Evolutionary conservation across 164 flowering plant species (phyloP).

Genomic region (Hamamelis virginiana): DNA sequence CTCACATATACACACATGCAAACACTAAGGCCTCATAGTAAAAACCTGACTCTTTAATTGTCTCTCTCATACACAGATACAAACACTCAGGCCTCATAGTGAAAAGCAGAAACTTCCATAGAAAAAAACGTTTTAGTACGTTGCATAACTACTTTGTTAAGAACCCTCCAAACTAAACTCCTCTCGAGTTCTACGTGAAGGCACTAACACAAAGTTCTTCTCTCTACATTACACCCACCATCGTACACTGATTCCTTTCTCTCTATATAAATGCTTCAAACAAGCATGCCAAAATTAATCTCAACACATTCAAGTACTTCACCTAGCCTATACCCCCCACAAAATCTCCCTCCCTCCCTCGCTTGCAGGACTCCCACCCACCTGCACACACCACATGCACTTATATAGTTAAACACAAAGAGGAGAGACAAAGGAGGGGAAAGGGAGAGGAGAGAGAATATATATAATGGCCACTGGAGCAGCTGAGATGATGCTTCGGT

Average conservation of each 20-base stretch:
- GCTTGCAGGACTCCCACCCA: neutral
- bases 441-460: neutral
- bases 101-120: neutral
- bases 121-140: neutral
- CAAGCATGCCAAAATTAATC: neutral
- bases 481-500: constrained; percentile 4
- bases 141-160: neutral
- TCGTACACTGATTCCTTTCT: neutral
- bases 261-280: neutral
- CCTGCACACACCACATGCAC: no score
- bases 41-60: no score
- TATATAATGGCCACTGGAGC: constrained; percentile 15
- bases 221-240: neutral
- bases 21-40: neutral
- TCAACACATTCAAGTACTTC: no score
- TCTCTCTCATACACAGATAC: no score
- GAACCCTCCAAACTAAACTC: neutral
- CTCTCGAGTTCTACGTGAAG: neutral
- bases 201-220: no score
- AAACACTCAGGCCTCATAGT: neutral
- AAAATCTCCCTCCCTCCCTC: neutral
- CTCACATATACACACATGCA: neutral
- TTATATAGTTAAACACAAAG: no score
- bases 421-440: no score
- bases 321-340: neutral